These are phyloP conservation scores for Ambrosia artemisiifolia DNA, from an alignment of 129 eudicot genomes.

Conservation along the genomic window DNA sequence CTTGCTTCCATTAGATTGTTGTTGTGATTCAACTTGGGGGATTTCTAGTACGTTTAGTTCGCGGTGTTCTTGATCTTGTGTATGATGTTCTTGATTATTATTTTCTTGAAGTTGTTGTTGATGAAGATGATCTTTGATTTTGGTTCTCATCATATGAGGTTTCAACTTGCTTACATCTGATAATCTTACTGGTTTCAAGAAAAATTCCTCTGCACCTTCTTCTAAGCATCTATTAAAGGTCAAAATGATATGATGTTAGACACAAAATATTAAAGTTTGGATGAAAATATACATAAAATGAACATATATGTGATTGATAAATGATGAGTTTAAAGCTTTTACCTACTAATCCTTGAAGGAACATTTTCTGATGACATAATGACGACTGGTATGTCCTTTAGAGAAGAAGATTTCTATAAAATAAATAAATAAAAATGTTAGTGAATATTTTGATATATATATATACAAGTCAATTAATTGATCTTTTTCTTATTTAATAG, in stretches of 20 bases:
- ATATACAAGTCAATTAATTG: background rate
- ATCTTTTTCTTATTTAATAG: background rate
- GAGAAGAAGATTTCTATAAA: conserved; percentile 69
- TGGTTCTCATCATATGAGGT: conserved; percentile 80
- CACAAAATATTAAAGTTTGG: background rate
- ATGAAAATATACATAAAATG: background rate
- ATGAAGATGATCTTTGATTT: conserved; percentile 32
- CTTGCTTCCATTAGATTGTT: conserved; percentile 47
- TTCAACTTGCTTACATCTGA: conserved; percentile 77
- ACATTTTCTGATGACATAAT: conserved; percentile 97
- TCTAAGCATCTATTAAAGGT: conserved; percentile 66
- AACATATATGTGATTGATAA: background rate
- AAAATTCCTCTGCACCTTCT: conserved; percentile 94
- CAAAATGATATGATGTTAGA: conserved; percentile 5
- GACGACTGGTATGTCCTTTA: conserved; percentile 83
- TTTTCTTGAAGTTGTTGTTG: conserved; percentile 29
- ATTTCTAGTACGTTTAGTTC: conserved; percentile 11
- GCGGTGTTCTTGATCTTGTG: conserved; percentile 12
- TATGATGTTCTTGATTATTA: conserved; percentile 22
- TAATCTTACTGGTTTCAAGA: conserved; percentile 81
- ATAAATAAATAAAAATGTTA: background rate
- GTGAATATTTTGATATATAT: background rate
- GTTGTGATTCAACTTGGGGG: conserved; percentile 28
- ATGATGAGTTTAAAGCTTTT: conserved; percentile 1
- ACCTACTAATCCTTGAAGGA: conserved; percentile 92